Conservation (phyloP, 331 rosid genomes). For the Cucumis variabilis region DNA sequence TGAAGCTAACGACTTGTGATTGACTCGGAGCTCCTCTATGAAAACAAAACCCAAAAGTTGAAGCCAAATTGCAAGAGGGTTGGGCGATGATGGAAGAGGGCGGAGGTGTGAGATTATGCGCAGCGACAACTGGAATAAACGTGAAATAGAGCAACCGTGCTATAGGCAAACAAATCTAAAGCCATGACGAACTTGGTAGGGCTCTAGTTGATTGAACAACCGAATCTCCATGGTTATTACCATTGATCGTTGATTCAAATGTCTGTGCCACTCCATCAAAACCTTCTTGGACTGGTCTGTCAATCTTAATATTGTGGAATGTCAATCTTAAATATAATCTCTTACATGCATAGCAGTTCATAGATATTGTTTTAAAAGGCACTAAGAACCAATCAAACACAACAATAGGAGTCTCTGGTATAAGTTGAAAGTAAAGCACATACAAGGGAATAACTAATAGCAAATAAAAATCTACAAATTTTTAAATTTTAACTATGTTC, state of each 20-base stretch:
- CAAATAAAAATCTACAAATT: background rate
- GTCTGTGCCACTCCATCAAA: constrained; percentile 32
- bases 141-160: too few relatives aligned
- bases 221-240: constrained; percentile 39
- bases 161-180: too few relatives aligned
- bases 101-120: too few relatives aligned
- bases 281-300: constrained; percentile 40
- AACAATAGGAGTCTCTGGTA: background rate
- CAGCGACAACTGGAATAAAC: too few relatives aligned
- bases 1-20: too few relatives aligned
- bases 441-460: background rate
- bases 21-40: too few relatives aligned
- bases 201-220: constrained; percentile 46
- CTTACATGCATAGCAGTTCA: background rate
- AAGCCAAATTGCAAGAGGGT: too few relatives aligned
- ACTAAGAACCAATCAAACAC: background rate
- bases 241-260: constrained; percentile 40
- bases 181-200: too few relatives aligned
- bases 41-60: too few relatives aligned
- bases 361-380: background rate
- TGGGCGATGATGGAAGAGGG: too few relatives aligned
- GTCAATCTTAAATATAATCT: constrained; percentile 35
- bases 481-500: background rate
- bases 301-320: constrained; percentile 47
- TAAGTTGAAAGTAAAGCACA: background rate